Base-by-base conservation (phyloP, 1,139 yeast genomes). In the Pichia terricola region DNA sequence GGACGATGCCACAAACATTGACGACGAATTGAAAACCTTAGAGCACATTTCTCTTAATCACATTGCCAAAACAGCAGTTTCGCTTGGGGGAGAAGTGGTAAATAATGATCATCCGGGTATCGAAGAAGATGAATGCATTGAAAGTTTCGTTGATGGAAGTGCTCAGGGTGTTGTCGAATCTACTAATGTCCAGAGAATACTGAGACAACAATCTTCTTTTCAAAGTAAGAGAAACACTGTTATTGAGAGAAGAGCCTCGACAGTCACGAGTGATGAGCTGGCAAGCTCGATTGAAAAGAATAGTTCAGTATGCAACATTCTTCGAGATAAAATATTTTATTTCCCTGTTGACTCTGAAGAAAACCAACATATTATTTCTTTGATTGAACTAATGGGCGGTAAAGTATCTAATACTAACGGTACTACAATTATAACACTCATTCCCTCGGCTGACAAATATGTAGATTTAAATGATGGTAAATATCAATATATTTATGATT, bases 301-400 rank as follows among this genome's bases (percentile, higher is more conserved):
- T 16, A 16, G 22, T 16, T 16, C 22, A 16, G 22, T 16, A 16
- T 16, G 22, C 22, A 16, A 16, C 22, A 16, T 16, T 16, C 22
- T 51, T 6, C 43, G 45, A 32, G 48, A 42, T 35, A 53, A 45
- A 39, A 41, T 37, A 25, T 57, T 55, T 38, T 48, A 41, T 26
- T 28, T 57, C 5, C 40, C 56, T 8, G 49, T 52, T 32, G 44
- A 41, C 16, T 38, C 50, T 3, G 38, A 39, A 8, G 45, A 54
- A 4, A 50, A 43, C 32, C 46, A 42, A 9, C 51, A 52, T n/a
- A 46, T 56, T 6, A 40, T 44, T n/a, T 41, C 43, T 34, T 44
- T 54, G 49, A 49, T 56, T 33, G 35, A 40, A 28, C 44, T 48
- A 8, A 40, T 53, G 11, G 61, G 61, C 30, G 61, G 60, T n/a